Percentiles rank a stretch among this genome's conserved stretches.
phyloP scores from a whole-genome alignment of 1,139 yeast species.

The Debaryomycetaceae sp. region DNA sequence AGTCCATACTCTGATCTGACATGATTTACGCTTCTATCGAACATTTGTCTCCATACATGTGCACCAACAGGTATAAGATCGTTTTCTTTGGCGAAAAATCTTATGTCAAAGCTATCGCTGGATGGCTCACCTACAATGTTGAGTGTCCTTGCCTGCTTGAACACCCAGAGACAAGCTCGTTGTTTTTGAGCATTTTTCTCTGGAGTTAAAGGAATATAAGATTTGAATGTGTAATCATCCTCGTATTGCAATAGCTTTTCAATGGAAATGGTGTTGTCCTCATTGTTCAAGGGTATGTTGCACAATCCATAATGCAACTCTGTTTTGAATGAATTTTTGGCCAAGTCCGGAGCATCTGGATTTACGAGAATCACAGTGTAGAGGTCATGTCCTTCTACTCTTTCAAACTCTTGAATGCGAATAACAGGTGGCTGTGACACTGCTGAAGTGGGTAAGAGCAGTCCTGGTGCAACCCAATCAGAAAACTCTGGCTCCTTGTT shows the following conservation, averaged over 20 bases:
- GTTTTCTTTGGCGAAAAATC: slow-evolving; percentile 57
- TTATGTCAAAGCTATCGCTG: slow-evolving; percentile 62
- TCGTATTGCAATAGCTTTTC: slow-evolving; percentile 40
- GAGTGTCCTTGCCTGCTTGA: slow-evolving; percentile 54
- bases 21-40: slow-evolving; percentile 69
- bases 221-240: slow-evolving; percentile 41
- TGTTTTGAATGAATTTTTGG: slow-evolving; percentile 65
- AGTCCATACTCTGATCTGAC: slow-evolving; percentile 73
- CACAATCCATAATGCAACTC: slow-evolving; percentile 75
- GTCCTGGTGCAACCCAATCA: slow-evolving; percentile 78
- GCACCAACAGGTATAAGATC: slow-evolving; percentile 79
- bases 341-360: slow-evolving; percentile 86
- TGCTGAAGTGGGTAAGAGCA: slow-evolving; percentile 64
- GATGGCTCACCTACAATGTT: slow-evolving; percentile 8
- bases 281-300: slow-evolving; percentile 61
- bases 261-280: slow-evolving; percentile 57
- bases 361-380: slow-evolving; percentile 82
- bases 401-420: slow-evolving; percentile 69
- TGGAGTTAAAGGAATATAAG: slow-evolving; percentile 83
- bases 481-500: slow-evolving; percentile 47
- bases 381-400: slow-evolving; percentile 33
- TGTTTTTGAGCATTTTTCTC: slow-evolving; percentile 83
- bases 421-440: slow-evolving; percentile 74
- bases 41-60: slow-evolving; percentile 83
- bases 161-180: slow-evolving; percentile 87